Evolutionary conservation across 2,329 filamentous ascomycete genomes (phyloP), one percentile per base, ranked within the genome.

Genomic region (Cercospora beticola): DNA sequence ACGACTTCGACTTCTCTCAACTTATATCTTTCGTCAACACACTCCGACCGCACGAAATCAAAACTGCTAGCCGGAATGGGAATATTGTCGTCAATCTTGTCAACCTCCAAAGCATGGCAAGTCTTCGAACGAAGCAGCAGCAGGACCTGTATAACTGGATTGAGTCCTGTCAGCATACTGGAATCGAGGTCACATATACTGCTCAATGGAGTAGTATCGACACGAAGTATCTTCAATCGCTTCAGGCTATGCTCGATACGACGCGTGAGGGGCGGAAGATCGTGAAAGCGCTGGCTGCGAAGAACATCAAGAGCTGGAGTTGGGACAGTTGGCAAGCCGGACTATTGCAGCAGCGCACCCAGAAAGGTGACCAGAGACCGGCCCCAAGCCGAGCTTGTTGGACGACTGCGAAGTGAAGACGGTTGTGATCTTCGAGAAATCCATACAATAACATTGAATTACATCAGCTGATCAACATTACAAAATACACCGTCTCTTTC

Each of bases 1-100:
- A 70, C 49, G 66, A 73, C 57, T 69, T 71, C 56, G 67, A 73
- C 59, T 72, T 73, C 33, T 28, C 64, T 4, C 60, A 68, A 23
- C 62, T 73, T 43, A 68, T 62, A 8, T 5, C 66, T 1, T 73
- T 72, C 31, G 67, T 68, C 23, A 58, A 65, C 6, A 64, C 63
- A 0, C 60, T 72, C 3, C 70, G 62, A 52, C n/a, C 58, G 3
- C 60, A 68, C 8, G 72, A 73, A 46, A 52, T 71, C 18, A 21
- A 26, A 4, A 58, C 63, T 12, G 70, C 68, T 21, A 73, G 67
- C 16, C 62, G 65, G 12, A 71, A 71, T 33, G 46, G 46, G n/a
- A 72, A 69, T 49, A 49, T 73, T 16, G 62, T 67, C 2, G 64
- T 67, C 16, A 69, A 69, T 30, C 58, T 73, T 3, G 64, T 71